Conservation (phyloP, 108 stramenopile genomes). For the Stephanodiscus minutulus region DNA sequence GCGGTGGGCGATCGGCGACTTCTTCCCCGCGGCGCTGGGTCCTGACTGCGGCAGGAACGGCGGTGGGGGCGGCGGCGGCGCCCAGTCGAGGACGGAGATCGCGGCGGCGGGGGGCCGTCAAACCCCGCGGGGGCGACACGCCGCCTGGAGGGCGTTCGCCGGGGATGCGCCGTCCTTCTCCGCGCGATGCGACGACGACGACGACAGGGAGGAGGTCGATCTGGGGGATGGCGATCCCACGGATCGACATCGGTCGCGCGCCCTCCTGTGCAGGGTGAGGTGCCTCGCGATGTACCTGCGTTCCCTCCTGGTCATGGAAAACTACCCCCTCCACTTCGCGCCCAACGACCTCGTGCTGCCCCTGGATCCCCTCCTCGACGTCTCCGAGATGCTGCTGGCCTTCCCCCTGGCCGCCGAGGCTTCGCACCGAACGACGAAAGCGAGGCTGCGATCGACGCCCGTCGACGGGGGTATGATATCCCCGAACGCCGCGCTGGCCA, state of each 20-base stretch:
- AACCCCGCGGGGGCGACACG: slow-evolving; percentile 18
- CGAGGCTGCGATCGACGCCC: slow-evolving; percentile 29
- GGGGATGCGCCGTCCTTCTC: slow-evolving; percentile 5
- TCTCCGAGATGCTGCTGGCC: slow-evolving; percentile 36
- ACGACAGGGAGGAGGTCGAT: slow-evolving; percentile 16
- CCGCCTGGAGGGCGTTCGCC: slow-evolving; percentile 19
- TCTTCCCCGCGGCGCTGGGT: slow-evolving; percentile 28
- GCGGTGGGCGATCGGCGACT: slow-evolving; percentile 31
- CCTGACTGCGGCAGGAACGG: no score
- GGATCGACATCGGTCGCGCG: slow-evolving; percentile 15
- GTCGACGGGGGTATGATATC: slow-evolving; percentile 35
- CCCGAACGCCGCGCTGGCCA: slow-evolving; percentile 36
- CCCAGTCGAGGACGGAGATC: background rate
- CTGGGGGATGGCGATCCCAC: slow-evolving; percentile 18
- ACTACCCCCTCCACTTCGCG: slow-evolving; percentile 25
- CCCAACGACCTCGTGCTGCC: slow-evolving; percentile 10
- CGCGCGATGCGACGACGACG: background rate
- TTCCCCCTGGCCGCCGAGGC: slow-evolving; percentile 44
- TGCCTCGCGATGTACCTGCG: slow-evolving; percentile 24
- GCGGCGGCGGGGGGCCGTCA: background rate
- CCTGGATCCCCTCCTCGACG: slow-evolving; percentile 32
- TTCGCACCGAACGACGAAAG: slow-evolving; percentile 24
- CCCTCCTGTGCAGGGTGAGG: slow-evolving; percentile 22
- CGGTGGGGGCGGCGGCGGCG: background rate
- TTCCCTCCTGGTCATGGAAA: slow-evolving; percentile 27